phyloP scores from a whole-genome alignment of 2,329 filamentous ascomycete species.

The Cercospora zeina region DNA sequence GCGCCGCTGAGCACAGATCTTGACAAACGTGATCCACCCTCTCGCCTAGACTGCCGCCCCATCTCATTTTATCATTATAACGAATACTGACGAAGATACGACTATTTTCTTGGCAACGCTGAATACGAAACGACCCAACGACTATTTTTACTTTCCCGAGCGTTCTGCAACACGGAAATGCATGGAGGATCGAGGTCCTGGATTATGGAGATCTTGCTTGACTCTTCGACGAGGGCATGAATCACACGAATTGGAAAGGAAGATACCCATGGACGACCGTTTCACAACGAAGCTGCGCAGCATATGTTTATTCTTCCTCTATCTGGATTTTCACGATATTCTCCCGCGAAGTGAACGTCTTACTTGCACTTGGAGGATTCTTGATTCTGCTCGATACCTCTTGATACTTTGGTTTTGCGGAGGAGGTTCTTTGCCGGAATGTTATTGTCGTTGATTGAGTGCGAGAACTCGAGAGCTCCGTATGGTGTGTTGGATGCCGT shows the following conservation, averaged over 20 bases:
- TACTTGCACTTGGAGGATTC: not conserved
- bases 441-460: not conserved
- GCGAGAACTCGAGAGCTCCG: not conserved
- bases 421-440: not conserved
- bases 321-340: not conserved
- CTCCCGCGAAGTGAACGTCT: not conserved
- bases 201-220: not conserved
- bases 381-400: constrained; percentile 4
- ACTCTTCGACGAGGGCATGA: constrained; percentile 11
- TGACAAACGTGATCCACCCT: constrained; percentile 9
- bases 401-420: not conserved
- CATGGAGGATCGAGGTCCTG: constrained; percentile 1
- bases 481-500: not conserved
- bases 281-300: constrained; percentile 7
- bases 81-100: constrained; percentile 16
- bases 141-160: not conserved
- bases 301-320: not conserved
- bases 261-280: constrained; percentile 14
- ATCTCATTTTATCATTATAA: constrained; percentile 7
- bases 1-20: constrained; percentile 35
- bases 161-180: constrained; percentile 7
- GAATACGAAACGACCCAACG: constrained; percentile 16
- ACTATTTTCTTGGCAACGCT: constrained; percentile 14
- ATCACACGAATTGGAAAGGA: constrained; percentile 3
- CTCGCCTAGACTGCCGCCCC: not conserved